Conservation (phyloP, 1,284 basidiomycete species). For the Puccinia horiana region DNA sequence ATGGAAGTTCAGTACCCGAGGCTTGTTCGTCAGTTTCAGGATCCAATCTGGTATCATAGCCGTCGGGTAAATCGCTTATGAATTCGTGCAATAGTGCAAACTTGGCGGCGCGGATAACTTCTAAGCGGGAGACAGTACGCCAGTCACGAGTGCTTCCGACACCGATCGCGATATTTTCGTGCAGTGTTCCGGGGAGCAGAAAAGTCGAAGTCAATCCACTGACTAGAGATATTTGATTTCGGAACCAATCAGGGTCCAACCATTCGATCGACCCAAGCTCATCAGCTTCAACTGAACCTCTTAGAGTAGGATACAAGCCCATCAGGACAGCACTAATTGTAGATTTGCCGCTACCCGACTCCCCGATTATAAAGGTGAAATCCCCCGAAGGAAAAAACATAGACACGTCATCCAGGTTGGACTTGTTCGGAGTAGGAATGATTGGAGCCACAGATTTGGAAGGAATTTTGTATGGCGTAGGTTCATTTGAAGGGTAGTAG, state of each 20-base stretch:
- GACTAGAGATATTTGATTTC: conserved; percentile 74
- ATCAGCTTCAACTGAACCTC: conserved; percentile 70
- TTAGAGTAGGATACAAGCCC: conserved; percentile 67
- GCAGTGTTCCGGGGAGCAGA: conserved; percentile 75
- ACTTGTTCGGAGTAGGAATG: conserved; percentile 3
- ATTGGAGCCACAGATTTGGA: background rate
- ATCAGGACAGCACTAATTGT: conserved; percentile 81
- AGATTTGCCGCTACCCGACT: conserved; percentile 88
- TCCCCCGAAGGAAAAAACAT: conserved; percentile 80
- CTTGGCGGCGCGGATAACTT: conserved; percentile 79
- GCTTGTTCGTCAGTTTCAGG: background rate
- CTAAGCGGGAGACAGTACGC: conserved; percentile 66
- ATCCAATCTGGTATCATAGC: conserved; percentile 77
- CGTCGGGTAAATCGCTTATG: conserved; percentile 75
- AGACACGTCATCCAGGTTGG: conserved; percentile 67
- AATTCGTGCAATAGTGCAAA: conserved; percentile 86
- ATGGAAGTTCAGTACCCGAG: background rate
- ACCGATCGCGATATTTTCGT: conserved; percentile 86
- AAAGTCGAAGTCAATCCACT: conserved; percentile 71
- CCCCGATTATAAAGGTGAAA: conserved; percentile 88
- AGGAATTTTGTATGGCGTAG: conserved; percentile 55
- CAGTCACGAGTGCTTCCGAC: conserved; percentile 61
- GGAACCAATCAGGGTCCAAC: conserved; percentile 74
- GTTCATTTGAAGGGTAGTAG: conserved; percentile 77
- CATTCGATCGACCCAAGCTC: conserved; percentile 71